These are phyloP conservation scores for Microdochium paspali DNA, from an alignment of 2,329 filamentous ascomycete species.

Conservation along the genomic window DNA sequence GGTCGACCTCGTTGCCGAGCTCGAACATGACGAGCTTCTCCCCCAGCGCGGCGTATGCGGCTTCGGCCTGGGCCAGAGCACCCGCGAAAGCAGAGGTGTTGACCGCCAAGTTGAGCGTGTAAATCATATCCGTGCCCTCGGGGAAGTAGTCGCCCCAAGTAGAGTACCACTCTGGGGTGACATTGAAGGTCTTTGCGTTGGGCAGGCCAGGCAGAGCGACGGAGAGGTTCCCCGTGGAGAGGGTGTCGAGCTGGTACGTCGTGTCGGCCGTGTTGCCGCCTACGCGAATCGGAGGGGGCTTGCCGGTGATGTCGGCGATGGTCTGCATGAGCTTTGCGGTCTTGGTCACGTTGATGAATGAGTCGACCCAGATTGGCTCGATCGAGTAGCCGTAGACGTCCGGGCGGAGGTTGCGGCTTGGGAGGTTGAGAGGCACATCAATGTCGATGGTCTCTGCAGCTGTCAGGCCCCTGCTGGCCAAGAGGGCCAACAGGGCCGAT, in stretches of 20 bases:
- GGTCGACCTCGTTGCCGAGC: constrained; percentile 26
- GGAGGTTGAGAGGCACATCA: constrained; percentile 13
- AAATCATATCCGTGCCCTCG: constrained; percentile 18
- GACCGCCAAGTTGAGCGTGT: constrained; percentile 21
- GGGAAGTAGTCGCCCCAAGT: constrained; percentile 22
- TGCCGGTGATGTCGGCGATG: constrained; percentile 18
- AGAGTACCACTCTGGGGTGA: constrained; percentile 21
- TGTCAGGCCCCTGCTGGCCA: constrained; percentile 3
- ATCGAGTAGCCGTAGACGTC: constrained; percentile 24
- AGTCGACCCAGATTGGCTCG: constrained; percentile 22
- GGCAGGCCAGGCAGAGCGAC: constrained; percentile 13
- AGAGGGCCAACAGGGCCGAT: background rate
- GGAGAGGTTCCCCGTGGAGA: constrained; percentile 16
- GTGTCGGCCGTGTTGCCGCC: constrained; percentile 24
- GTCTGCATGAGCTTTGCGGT: constrained; percentile 14
- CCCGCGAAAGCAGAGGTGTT: constrained; percentile 19
- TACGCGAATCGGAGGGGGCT: constrained; percentile 20
- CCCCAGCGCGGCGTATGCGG: constrained; percentile 17
- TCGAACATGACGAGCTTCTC: constrained; percentile 18
- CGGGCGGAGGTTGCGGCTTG: constrained; percentile 13
- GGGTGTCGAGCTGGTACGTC: constrained; percentile 17
- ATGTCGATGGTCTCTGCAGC: constrained; percentile 9
- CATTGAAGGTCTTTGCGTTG: constrained; percentile 16
- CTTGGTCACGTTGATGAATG: constrained; percentile 17
- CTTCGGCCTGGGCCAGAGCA: constrained; percentile 17